Evolutionary conservation across 108 stramenopile species (phyloP), one percentile per base, ranked within the genome.

Genomic region (Pseudonitzschia pungens): DNA sequence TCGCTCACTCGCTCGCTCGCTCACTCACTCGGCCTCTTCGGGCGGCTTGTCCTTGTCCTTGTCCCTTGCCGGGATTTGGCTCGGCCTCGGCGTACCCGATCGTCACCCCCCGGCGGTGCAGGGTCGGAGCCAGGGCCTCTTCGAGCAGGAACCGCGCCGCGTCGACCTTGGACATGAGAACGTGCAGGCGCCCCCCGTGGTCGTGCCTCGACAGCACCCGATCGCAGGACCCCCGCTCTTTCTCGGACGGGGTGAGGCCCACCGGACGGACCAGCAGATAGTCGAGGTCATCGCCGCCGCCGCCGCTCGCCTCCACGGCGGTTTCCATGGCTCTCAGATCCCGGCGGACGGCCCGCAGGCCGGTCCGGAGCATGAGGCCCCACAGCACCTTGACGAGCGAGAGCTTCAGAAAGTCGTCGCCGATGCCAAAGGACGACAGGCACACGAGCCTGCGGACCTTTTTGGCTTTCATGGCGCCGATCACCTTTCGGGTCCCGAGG

Each of bases 241-340:
- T 65, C 1, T 56, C 68, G 0, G 89, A 80, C 45, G 90, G 89
- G 9, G 77, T 67, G 15, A 93, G 65, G 16, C 87, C 88, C 1
- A 89, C 89, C 16, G 92, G 87, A 29, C 88, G 79, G 5, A 93
- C 92, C 42, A 93, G 67, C 18, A 88, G 70, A 69, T 74, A 90
- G 62, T 90, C 84, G 31, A 90, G 64, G 16, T 41, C n/a, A n/a
- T n/a, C n/a, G n/a, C n/a, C n/a, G n/a, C n/a, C n/a, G n/a, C n/a
- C n/a, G n/a, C n/a, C 32, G 29, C 72, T 44, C 43, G 69, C 64
- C 36, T 22, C 0, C 54, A 73, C 69, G 20, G 59, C 22, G 7
- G 69, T 51, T 63, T 91, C 90, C 81, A 86, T 80, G 27, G 54
- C 74, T 15, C 54, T 62, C 71, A 93, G 75, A 81, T 93, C 92